phyloP scores from a whole-genome alignment of 2,329 filamentous ascomycete species.

The Zarea fungicola region DNA sequence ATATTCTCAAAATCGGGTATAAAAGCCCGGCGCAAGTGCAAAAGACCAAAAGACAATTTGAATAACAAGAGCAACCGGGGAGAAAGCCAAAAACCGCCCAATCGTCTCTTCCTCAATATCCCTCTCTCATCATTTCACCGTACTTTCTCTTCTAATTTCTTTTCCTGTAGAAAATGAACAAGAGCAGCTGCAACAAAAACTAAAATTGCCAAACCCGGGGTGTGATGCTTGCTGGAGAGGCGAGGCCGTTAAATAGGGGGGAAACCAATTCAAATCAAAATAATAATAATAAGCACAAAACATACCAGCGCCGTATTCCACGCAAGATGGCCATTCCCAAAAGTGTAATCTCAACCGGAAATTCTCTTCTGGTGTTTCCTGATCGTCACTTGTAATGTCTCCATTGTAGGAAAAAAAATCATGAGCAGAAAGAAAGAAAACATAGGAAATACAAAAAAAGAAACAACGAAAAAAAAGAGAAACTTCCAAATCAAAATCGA shows the following conservation, averaged over 20 bases:
- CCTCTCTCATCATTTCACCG: background rate
- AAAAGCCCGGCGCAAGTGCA: constrained; percentile 2
- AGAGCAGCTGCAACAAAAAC: constrained; percentile 7
- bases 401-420: no score
- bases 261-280: constrained; percentile 9
- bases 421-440: no score
- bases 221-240: background rate
- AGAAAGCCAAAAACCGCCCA: constrained; percentile 13
- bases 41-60: constrained; percentile 2
- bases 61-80: background rate
- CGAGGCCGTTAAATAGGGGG: constrained; percentile 3
- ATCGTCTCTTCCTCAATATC: constrained; percentile 12
- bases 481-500: background rate
- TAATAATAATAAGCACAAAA: constrained; percentile 5
- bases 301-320: constrained; percentile 1
- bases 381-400: background rate
- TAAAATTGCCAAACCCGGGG: constrained; percentile 1
- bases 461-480: constrained; percentile 11
- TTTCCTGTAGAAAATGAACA: constrained; percentile 21
- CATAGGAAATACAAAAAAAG: constrained; percentile 7
- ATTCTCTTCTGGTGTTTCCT: no score
- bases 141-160: constrained; percentile 16
- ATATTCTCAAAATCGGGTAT: constrained; percentile 13
- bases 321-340: no score
- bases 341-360: no score